Base-by-base conservation (phyloP, 2,329 filamentous ascomycete genomes). In the Coniochaeta hoffmannii region DNA sequence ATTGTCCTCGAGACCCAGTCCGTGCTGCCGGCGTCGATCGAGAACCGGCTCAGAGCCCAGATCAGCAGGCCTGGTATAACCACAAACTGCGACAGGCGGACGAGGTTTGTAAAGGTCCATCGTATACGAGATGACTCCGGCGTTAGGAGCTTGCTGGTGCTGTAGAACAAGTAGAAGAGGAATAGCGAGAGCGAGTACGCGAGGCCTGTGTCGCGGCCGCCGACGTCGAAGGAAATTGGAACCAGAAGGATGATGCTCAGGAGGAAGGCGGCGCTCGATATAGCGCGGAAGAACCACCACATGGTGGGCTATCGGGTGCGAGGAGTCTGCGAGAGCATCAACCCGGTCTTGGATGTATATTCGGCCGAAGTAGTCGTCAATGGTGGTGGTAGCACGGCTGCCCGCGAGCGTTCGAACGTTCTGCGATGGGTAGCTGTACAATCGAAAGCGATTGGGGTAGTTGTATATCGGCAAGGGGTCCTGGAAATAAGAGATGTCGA, bases 181-280 rank as follows among this genome's bases (percentile, higher is more conserved):
- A 93, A 92, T 55, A 97, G 83, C 50, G 89, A 85, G 54, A 97
- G 82, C 68, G 91, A 97, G 76, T 95, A 97, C 60, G 91, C 93
- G 67, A 99, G 80, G 57, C 94, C 94, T 68, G 91, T 96, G 65
- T 94, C 92, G 66, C 90, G 87, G 59, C 94, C 94, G 69, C 94
- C 94, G 66, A 97, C 93, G 82, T 99, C 94, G 76, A 97, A 97
- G 66, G 93, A 90, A 69, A 99, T 86, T 59, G 94, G 94, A 69
- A 99, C 94, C 59, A 91, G 96, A 69, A 97, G 88, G 68, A 97
- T 86, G 71, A 97, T 91, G 74, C 89, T 89, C 73, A 92, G 81
- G 65, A 97, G 85, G 75, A 97, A 97, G 73, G 90, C 74, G 68
- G 87, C 79, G 74, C 90, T 90, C 68, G 90, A 90, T 64, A 92